phyloP scores from a whole-genome alignment of 176 grass and related monocot genomes.

The Rhipidocladum racemiflorum region DNA sequence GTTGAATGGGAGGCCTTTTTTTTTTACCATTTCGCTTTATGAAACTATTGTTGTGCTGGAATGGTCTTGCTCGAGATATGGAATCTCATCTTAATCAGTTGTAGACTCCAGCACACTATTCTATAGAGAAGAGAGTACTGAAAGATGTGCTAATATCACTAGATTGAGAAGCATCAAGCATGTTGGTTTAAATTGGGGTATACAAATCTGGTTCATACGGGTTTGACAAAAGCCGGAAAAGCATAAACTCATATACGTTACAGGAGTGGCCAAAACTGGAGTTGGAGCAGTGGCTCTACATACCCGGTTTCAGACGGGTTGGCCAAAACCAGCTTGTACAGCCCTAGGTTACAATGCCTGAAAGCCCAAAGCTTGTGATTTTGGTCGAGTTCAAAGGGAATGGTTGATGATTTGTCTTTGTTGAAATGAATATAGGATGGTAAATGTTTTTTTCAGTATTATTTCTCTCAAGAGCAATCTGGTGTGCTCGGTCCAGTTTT shows the following conservation, averaged over 20 bases:
- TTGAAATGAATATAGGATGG: not conserved
- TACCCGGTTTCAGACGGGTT: too few relatives aligned
- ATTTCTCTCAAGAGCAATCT: not conserved
- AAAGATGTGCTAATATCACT: not conserved
- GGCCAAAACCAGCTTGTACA: too few relatives aligned
- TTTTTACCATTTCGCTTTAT: not conserved
- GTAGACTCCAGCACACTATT: not conserved
- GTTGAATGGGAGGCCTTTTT: not conserved
- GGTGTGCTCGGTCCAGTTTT: not conserved
- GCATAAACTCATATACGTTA: too few relatives aligned
- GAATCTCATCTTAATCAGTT: not conserved
- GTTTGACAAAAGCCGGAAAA: too few relatives aligned
- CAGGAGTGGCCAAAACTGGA: too few relatives aligned
- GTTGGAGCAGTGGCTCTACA: too few relatives aligned
- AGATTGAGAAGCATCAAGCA: constrained; percentile 4
- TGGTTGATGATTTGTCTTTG: not conserved
- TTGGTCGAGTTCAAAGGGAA: not conserved
- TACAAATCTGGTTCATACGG: too few relatives aligned
- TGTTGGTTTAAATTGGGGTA: not conserved
- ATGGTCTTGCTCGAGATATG: not conserved
- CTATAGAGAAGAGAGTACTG: not conserved
- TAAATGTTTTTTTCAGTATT: not conserved
- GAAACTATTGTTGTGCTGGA: not conserved
- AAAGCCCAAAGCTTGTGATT: not conserved
- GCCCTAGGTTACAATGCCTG: not conserved